Percentiles rank a stretch among this genome's conserved stretches.
Evolutionary conservation across 2,329 filamentous ascomycete species (phyloP).

Genomic region (Eutypa lata): DNA sequence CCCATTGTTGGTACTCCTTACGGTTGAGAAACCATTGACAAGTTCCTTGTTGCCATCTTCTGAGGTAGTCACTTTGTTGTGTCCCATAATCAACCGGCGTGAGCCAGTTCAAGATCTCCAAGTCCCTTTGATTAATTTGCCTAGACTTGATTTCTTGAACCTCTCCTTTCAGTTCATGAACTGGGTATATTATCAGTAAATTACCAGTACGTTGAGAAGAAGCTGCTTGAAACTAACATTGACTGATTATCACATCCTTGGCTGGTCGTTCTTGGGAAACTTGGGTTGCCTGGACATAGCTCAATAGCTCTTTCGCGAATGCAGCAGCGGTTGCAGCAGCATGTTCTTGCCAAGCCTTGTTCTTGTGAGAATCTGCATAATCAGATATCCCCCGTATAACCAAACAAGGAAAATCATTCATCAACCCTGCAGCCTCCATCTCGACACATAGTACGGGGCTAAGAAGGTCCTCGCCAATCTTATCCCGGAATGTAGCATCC

Average conservation of each 20-base stretch:
- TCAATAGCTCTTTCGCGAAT: constrained; percentile 14
- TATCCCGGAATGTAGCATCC: constrained; percentile 14
- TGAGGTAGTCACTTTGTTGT: constrained; percentile 38
- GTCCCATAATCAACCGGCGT: constrained; percentile 30
- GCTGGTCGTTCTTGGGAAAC: background rate
- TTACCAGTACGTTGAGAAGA: too few relatives aligned
- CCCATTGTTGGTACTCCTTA: constrained; percentile 7
- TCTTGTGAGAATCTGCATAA: constrained; percentile 25
- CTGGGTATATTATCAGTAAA: too few relatives aligned
- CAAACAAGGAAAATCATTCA: constrained; percentile 22
- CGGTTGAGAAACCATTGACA: constrained; percentile 15
- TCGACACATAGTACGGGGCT: constrained; percentile 17
- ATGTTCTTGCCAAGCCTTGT: constrained; percentile 21
- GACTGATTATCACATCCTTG: background rate
- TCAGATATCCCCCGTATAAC: constrained; percentile 24
- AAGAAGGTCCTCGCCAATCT: constrained; percentile 6
- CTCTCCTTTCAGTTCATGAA: too few relatives aligned
- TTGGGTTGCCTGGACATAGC: background rate
- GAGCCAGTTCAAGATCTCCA: constrained; percentile 38
- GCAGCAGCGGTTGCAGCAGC: constrained; percentile 16
- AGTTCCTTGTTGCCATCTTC: constrained; percentile 35
- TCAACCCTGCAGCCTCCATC: too few relatives aligned
- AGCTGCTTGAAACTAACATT: background rate
- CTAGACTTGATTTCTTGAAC: too few relatives aligned
- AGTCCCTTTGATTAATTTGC: too few relatives aligned